Evolutionary conservation across 345 rosid genomes (phyloP), one percentile per base, ranked within the genome.

Genomic region (Balakata baccata): DNA sequence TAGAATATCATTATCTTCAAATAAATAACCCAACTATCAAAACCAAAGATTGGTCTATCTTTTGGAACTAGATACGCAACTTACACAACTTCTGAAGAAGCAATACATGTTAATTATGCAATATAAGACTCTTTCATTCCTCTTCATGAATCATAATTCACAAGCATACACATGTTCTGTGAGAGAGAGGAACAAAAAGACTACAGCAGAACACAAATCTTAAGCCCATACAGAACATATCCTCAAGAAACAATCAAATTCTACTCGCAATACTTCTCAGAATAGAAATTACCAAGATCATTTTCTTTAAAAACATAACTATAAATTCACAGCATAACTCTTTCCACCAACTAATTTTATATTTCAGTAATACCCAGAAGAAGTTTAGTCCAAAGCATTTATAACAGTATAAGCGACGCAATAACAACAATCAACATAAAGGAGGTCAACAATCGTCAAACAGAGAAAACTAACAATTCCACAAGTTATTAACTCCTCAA

Each of bases 171-270:
- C 2, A 29, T 43, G 47, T 43, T 6, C 7, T 4, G 47, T 6
- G 7, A 10, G 10, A 25, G 17, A 25, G 6, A 22, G 13, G 23
- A 17, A 22, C 25, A 25, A 52, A 45, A 23, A 17, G 3, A 22
- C 39, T 29, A 43, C 17, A 18, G 34, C 0, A 53, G 64, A 50
- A 18, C 14, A 14, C 61, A 17, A 18, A 7, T 1, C 18, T 20
- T 41, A 39, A 14, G n/a, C 41, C 69, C 43, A 10, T 6, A 20
- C 8, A 9, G 29, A 56, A 65, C 43, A 16, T 65, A 54, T 54
- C 11, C 54, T 39, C 53, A 25, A 34, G 39, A 38, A 37, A 72
- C 51, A 75, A 41, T 61, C 37, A 69, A 75, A 18, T 38, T 25
- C 11, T 29, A 45, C 29, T 63, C 17, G 39, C 59, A 57, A 18